Evolutionary conservation across 2,329 filamentous ascomycete genomes (phyloP), one percentile per base, ranked within the genome.

Genomic region (Fusarium keratoplasticum): DNA sequence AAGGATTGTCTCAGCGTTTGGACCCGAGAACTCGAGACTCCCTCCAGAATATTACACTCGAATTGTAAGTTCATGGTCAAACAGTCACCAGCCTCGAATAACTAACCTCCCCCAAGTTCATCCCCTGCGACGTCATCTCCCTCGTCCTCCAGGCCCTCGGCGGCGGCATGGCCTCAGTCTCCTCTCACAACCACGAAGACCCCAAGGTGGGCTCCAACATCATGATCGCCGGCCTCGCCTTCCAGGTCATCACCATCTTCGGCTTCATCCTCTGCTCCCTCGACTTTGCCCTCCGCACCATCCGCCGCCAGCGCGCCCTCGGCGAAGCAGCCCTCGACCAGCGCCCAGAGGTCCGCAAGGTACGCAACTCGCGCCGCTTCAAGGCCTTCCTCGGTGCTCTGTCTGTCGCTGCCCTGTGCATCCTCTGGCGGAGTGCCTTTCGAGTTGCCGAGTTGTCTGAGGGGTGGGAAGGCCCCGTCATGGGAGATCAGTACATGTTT

Each of bases 371-470:
- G 16, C 76, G 74, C 54, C 77, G 80, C 27, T 91, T 92, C 82
- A 84, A 83, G 64, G 83, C 84, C 14, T 92, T 92, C 80, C 80
- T 91, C 6, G 77, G 76, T n/a, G 89, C 87, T 13, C 84, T 93
- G 20, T 79, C 83, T 1, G 79, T 92, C 3, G 86, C 90, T 3
- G 91, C 90, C n/a, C 61, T 92, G 14, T 87, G 86, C 74, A 90
- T 94, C 76, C 88, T 93, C 70, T 88, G 89, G 76, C 86, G 92
- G 10, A 91, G 88, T 72, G 87, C 90, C 47, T 94, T 90, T 81
- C 88, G 92, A 64, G 88, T 93, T 25, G 89, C 88, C 0, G 92
- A 94, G 85, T 82, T 94, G 72, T 89, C 87, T 71, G 84, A 88
- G 61, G 92, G 92, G 1, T 94, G 90, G 88, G 81, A 78, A 4